Base-by-base conservation (phyloP, 1,139 yeast genomes). In the Candida neerlandica region DNA sequence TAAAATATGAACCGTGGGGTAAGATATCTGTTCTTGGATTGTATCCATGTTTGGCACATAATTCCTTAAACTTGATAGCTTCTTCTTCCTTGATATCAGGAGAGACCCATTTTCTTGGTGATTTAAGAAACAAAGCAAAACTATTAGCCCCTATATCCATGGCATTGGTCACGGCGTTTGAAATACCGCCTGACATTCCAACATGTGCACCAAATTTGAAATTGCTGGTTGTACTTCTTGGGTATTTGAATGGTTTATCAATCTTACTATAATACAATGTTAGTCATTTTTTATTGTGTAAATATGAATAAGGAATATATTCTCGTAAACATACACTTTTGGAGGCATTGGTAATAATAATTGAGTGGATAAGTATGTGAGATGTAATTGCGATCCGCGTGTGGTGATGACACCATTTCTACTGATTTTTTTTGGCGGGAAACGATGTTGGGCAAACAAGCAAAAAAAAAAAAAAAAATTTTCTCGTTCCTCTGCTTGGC, bases 1-100 rank as follows among this genome's bases (percentile, higher is more conserved):
- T 91, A 60, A 94, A 84, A 64, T 92, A 94, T 21, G 96, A 89
- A 0, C 97, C 98, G 66, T 94, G 99, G 0, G 99, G 99, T 47
- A 94, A 75, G 43, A 91, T 78, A 59, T 91, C 96, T 15, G 85
- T 86, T 47, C 80, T 63, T 1, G 97, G 85, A 62, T 91, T 80
- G 65, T 85, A 92, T 1, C 85, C 81, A 60, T 78, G 76, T 49
- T 80, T 69, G 47, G 75, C 70, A 63, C 96, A 89, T 18, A 82
- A 71, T 3, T 73, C 71, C 54, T 79, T 78, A 69, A 92, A 94
- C 56, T 82, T 80, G 3, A 65, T 66, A 10, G 86, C 83, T 60
- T 89, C 96, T n/a, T 80, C 84, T 11, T 75, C 75, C 14, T 84
- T 78, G 52, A 85, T 79, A 45, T 82, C 86, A 18, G 97, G 94